Percentiles rank a stretch among this genome's conserved stretches.
Evolutionary conservation across 192 early-diverging fungal species (phyloP).

Genomic region (Cladochytrium replicatum): DNA sequence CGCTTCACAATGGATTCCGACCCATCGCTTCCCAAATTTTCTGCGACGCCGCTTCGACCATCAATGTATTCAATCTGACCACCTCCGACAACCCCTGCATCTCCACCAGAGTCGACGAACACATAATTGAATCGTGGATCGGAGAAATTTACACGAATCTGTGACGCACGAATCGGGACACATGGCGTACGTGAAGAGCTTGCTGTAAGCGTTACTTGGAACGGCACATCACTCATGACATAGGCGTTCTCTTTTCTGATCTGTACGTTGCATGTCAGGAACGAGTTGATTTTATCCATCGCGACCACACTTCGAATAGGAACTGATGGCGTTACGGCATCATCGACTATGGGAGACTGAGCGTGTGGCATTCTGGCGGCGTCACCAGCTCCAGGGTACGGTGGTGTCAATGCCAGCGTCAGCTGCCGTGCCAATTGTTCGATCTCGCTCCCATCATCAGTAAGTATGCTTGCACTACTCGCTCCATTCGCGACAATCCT

Average conservation of each 20-base stretch:
- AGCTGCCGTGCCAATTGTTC: too few relatives aligned
- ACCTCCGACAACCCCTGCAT: not conserved
- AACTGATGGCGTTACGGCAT: too few relatives aligned
- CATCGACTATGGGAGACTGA: too few relatives aligned
- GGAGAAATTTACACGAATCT: slow-evolving; percentile 48
- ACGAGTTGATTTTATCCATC: slow-evolving; percentile 60
- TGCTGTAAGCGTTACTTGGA: slow-evolving; percentile 48
- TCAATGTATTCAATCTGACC: slow-evolving; percentile 10
- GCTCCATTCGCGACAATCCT: too few relatives aligned
- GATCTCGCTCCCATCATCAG: too few relatives aligned
- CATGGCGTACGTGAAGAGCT: slow-evolving; percentile 30
- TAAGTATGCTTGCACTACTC: too few relatives aligned
- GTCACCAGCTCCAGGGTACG: slow-evolving; percentile 4
- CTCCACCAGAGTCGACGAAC: slow-evolving; percentile 25
- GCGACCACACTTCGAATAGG: slow-evolving; percentile 19
- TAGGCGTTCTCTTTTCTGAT: slow-evolving; percentile 34
- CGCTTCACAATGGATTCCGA: slow-evolving; percentile 20
- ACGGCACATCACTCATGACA: slow-evolving; percentile 42
- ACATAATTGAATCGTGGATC: slow-evolving; percentile 46
- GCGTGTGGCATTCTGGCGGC: not conserved
- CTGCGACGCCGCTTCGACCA: not conserved
- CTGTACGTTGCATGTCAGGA: slow-evolving; percentile 30
- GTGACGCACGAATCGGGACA: slow-evolving; percentile 29
- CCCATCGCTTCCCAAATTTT: slow-evolving; percentile 1
- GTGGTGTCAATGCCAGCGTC: slow-evolving; percentile 12